Conservation (phyloP, 202 grass and related monocot species). For the Carex sylvatica region DNA sequence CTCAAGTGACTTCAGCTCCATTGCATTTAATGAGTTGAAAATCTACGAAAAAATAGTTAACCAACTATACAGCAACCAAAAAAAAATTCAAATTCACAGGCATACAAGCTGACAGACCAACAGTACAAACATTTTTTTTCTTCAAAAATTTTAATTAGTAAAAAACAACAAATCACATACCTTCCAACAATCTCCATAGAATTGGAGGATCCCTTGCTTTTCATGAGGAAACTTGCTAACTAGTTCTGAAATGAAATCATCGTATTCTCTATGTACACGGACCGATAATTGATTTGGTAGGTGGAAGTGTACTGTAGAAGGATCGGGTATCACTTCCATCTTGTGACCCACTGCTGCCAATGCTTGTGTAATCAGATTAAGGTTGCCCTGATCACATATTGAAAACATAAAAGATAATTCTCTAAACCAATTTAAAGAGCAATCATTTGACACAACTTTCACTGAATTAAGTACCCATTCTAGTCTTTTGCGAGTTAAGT, state of each 20-base stretch:
- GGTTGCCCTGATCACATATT: conserved; percentile 54
- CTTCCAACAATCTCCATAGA: conserved; percentile 89
- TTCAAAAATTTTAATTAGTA: not conserved
- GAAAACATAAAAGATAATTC: conserved; percentile 1
- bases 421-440: not conserved
- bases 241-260: conserved; percentile 55
- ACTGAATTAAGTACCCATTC: not conserved
- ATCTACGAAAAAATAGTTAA: conserved; percentile 47
- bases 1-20: conserved; percentile 87
- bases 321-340: conserved; percentile 91
- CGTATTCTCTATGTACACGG: conserved; percentile 66
- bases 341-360: conserved; percentile 66
- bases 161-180: conserved; percentile 25
- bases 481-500: not conserved
- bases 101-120: not conserved
- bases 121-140: not conserved
- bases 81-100: not conserved
- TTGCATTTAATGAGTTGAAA: conserved; percentile 85
- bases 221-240: conserved; percentile 86
- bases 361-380: conserved; percentile 90
- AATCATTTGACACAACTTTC: not conserved
- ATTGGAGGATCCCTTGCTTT: conserved; percentile 69
- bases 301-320: conserved; percentile 79
- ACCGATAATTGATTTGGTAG: conserved; percentile 69
- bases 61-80: not conserved